A percentile compares a stretch with the other conserved stretches of the same genome.
These are phyloP conservation scores for Steccherinum ochraceum DNA, from an alignment of 768 basidiomycete species.

Conservation along the genomic window DNA sequence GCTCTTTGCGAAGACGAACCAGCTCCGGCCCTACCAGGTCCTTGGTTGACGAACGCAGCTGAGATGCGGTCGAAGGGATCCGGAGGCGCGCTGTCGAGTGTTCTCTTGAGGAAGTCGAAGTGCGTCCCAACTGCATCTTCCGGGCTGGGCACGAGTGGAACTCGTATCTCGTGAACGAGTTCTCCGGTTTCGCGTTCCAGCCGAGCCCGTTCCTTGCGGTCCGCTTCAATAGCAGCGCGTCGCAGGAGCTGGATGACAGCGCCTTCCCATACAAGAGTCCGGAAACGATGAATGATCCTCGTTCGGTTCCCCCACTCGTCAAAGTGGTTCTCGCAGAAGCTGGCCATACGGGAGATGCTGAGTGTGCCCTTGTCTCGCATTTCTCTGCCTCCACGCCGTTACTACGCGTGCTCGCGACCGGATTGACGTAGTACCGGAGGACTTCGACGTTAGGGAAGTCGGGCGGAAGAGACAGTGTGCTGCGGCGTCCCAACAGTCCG, in stretches of 20 bases:
- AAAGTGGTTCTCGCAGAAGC: conserved; percentile 22
- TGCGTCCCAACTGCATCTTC: conserved; percentile 19
- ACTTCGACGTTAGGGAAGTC: conserved; percentile 16
- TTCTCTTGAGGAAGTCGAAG: conserved; percentile 14
- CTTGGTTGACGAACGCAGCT: conserved; percentile 16
- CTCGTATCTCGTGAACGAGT: conserved; percentile 9
- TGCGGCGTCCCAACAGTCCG: conserved; percentile 12
- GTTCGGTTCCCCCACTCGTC: conserved; percentile 20
- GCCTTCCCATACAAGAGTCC: conserved; percentile 17
- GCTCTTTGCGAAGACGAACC: not conserved
- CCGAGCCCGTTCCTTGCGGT: conserved; percentile 23
- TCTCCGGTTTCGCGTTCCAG: conserved; percentile 13
- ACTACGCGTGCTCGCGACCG: conserved; percentile 15
- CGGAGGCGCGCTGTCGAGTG: conserved; percentile 6
- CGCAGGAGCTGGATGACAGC: conserved; percentile 17
- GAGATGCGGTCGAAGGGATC: conserved; percentile 10
- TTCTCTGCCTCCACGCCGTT: conserved; percentile 8
- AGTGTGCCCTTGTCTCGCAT: conserved; percentile 17
- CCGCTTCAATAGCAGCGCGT: conserved; percentile 23
- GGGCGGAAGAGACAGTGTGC: conserved; percentile 11
- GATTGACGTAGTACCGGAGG: conserved; percentile 19
- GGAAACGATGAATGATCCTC: conserved; percentile 17
- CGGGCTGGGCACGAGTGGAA: conserved; percentile 15
- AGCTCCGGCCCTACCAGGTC: not conserved
- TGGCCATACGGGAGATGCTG: conserved; percentile 16